phyloP scores from a whole-genome alignment of 2,329 filamentous ascomycete genomes.

The Septoria linicola region DNA sequence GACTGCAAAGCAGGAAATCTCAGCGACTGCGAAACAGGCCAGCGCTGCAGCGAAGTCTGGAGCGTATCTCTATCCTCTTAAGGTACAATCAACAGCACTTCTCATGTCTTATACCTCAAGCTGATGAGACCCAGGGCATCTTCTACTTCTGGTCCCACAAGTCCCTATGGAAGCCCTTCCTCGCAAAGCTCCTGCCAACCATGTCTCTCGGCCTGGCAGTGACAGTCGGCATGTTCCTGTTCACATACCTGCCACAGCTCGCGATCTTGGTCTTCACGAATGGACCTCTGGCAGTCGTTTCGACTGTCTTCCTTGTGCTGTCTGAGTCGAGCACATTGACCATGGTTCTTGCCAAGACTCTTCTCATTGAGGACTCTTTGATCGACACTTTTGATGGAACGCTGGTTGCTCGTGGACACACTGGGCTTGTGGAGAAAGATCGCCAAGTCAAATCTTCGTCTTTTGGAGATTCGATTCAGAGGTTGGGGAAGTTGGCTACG shows the following conservation, averaged over 20 bases:
- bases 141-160: constrained; percentile 59
- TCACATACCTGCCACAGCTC: constrained; percentile 83
- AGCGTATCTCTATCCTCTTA: constrained; percentile 84
- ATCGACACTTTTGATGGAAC: constrained; percentile 85
- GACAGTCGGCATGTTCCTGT: constrained; percentile 75
- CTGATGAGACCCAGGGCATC: constrained; percentile 51
- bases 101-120: background rate
- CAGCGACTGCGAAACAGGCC: constrained; percentile 63
- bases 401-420: constrained; percentile 55
- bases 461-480: constrained; percentile 52
- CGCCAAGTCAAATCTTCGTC: constrained; percentile 63
- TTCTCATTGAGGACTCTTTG: constrained; percentile 77
- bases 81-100: constrained; percentile 41
- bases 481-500: constrained; percentile 57
- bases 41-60: constrained; percentile 70
- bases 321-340: constrained; percentile 52
- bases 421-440: constrained; percentile 68
- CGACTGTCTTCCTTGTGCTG: constrained; percentile 65
- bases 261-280: constrained; percentile 81
- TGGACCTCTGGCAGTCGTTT: constrained; percentile 74
- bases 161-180: constrained; percentile 59
- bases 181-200: constrained; percentile 59
- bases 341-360: constrained; percentile 62
- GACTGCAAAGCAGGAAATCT: constrained; percentile 66
- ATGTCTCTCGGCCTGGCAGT: constrained; percentile 70